A percentile compares a stretch with the other conserved stretches of the same genome.
These are phyloP conservation scores for Aspergillus heteromorphus DNA, from an alignment of 495 filamentous ascomycete genomes.

Conservation along the genomic window DNA sequence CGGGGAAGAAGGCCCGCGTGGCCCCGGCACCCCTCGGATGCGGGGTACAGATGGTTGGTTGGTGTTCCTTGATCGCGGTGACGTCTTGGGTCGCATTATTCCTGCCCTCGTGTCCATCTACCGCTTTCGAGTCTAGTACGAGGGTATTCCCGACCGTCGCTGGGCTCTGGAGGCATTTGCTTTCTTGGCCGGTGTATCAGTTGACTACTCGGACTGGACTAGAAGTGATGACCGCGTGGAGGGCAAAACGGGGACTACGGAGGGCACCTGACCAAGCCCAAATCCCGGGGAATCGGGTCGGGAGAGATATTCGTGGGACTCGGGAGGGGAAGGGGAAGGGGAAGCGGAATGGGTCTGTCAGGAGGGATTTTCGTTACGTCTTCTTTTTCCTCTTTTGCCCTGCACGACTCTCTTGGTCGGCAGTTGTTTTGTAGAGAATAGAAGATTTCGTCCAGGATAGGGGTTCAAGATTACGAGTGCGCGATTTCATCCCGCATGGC, in stretches of 20 bases:
- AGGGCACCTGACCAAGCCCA: not conserved
- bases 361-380: not conserved
- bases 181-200: not conserved
- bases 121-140: not conserved
- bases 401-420: too few species aligned
- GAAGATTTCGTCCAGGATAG: not conserved
- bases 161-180: not conserved
- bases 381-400: not conserved
- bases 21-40: constrained; percentile 19
- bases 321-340: not conserved
- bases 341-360: not conserved
- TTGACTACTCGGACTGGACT: not conserved
- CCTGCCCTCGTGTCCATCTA: not conserved
- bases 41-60: constrained; percentile 17
- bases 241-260: not conserved
- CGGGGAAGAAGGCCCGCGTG: constrained; percentile 23
- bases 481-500: not conserved
- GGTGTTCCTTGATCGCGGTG: not conserved
- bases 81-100: not conserved
- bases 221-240: not conserved
- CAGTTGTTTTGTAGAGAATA: not conserved
- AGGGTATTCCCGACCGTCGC: not conserved
- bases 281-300: not conserved
- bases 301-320: not conserved
- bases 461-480: not conserved